These are phyloP conservation scores for Skeletonema marinoi DNA, from an alignment of 108 stramenopile genomes.

Conservation along the genomic window DNA sequence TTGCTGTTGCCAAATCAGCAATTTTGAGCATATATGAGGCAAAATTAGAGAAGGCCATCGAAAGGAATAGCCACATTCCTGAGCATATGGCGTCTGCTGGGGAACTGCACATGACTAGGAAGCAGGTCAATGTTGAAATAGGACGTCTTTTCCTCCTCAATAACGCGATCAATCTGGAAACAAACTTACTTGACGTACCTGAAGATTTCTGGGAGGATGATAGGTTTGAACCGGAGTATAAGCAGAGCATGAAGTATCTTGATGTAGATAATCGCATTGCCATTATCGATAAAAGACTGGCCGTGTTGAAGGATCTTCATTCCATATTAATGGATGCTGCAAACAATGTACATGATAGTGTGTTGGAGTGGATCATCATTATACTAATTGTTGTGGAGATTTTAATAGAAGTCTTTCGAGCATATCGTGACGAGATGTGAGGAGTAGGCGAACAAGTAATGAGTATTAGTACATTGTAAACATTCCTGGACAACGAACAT, in stretches of 20 bases:
- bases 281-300: constrained; percentile 42
- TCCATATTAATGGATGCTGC: constrained; percentile 53
- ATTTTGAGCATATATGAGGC: constrained; percentile 51
- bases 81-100: constrained; percentile 48
- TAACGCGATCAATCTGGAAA: constrained; percentile 56
- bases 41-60: constrained; percentile 39
- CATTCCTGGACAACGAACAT: background rate
- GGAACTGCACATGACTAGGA: constrained; percentile 41
- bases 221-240: constrained; percentile 50
- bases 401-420: constrained; percentile 22
- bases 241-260: constrained; percentile 43
- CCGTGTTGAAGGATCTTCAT: constrained; percentile 45
- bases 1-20: constrained; percentile 46
- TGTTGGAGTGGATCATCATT: constrained; percentile 57
- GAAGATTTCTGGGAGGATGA: constrained; percentile 67
- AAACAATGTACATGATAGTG: constrained; percentile 38
- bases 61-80: constrained; percentile 54
- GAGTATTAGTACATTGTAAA: background rate
- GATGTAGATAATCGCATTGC: constrained; percentile 32
- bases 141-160: constrained; percentile 50
- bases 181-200: constrained; percentile 48
- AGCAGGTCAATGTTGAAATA: constrained; percentile 44
- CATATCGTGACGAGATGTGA: constrained; percentile 8
- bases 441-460: background rate
- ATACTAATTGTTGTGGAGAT: constrained; percentile 46